A percentile compares a stretch with the other conserved stretches of the same genome.
Evolutionary conservation across 305 asterid genomes (phyloP).

Genomic region (Ajuga reptans): DNA sequence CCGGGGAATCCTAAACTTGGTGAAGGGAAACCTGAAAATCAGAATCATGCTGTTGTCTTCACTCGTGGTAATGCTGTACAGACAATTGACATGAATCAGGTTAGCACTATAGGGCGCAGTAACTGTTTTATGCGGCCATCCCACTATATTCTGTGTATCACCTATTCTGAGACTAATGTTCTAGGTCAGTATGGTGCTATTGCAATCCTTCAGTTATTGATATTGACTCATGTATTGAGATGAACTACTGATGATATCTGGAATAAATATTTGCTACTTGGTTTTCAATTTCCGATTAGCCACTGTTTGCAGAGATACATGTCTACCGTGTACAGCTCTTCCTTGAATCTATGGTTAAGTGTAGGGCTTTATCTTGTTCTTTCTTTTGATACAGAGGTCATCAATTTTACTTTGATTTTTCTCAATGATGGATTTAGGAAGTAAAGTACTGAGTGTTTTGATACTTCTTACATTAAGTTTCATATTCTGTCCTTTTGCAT

Average conservation of each 20-base stretch:
- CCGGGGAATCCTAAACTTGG: conserved; percentile 98
- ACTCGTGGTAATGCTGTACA: conserved; percentile 96
- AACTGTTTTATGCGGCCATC: conserved; percentile 5
- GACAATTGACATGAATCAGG: conserved; percentile 99
- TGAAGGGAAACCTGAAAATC: conserved; percentile 99
- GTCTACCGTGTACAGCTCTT: neutral
- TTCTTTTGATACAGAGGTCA: neutral
- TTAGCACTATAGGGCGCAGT: conserved; percentile 25
- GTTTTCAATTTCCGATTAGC: conserved; percentile 1
- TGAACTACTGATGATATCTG: neutral
- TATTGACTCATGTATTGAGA: neutral
- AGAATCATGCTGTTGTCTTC: conserved; percentile 85
- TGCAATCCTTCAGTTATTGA: neutral
- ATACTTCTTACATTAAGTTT: neutral
- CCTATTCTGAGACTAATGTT: conserved; percentile 5
- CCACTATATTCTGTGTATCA: neutral
- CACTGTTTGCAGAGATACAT: neutral
- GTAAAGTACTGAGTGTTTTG: neutral
- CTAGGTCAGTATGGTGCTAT: neutral
- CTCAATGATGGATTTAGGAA: neutral
- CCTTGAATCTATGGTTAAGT: conserved; percentile 1
- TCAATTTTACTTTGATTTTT: neutral
- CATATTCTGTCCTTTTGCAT: conserved; percentile 3
- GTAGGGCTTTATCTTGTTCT: neutral
- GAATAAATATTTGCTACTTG: neutral